Conservation (phyloP, 805 yeast genomes). For the Barnettozyma wickerhamii region DNA sequence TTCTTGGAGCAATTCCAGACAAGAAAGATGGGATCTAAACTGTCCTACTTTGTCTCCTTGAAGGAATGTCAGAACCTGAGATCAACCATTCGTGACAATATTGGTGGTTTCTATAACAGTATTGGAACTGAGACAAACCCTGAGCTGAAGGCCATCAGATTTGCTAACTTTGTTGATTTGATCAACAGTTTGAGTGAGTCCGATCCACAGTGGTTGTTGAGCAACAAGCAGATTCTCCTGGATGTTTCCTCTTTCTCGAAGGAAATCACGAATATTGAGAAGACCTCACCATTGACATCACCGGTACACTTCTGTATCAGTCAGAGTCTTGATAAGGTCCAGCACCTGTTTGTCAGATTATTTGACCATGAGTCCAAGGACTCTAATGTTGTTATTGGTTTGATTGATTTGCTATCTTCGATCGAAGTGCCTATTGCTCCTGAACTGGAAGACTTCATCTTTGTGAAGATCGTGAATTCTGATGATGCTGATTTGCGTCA, state of each 20-base stretch:
- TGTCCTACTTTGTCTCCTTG: conserved; percentile 59
- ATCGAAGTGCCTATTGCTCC: conserved; percentile 44
- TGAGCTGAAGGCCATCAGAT: conserved; percentile 55
- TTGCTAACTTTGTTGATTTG: conserved; percentile 71
- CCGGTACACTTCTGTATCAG: conserved; percentile 65
- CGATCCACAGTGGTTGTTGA: conserved; percentile 55
- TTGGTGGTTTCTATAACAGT: conserved; percentile 44
- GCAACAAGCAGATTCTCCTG: conserved; percentile 42
- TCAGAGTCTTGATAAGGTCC: conserved; percentile 63
- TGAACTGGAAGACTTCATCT: conserved; percentile 53
- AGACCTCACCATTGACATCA: conserved; percentile 44
- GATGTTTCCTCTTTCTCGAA: conserved; percentile 40
- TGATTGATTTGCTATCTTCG: conserved; percentile 40
- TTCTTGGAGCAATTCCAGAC: conserved; percentile 63
- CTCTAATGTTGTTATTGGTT: conserved; percentile 33
- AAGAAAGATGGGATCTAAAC: conserved; percentile 57
- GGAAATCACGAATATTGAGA: conserved; percentile 39
- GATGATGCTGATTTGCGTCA: conserved; percentile 43
- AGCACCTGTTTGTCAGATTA: conserved; percentile 39
- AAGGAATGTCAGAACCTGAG: conserved; percentile 55
- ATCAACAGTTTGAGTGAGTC: conserved; percentile 46
- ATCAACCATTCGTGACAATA: conserved; percentile 46
- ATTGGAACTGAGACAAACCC: conserved; percentile 44
- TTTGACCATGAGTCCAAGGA: conserved; percentile 33
- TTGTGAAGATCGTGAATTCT: conserved; percentile 48